These are phyloP conservation scores for Ramaria rubella DNA, from an alignment of 768 basidiomycete species.

Conservation along the genomic window DNA sequence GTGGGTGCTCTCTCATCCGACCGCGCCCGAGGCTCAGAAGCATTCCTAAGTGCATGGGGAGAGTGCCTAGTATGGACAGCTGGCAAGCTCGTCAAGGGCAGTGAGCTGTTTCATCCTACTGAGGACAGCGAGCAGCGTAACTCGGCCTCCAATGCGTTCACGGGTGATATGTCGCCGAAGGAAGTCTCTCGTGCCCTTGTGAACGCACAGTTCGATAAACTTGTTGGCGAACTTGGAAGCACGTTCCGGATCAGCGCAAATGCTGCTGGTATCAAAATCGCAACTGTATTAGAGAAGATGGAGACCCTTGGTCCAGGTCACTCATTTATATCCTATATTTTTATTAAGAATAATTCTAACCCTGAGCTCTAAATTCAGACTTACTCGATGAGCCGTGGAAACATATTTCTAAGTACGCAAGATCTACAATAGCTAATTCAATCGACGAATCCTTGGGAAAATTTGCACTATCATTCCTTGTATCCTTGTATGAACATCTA, in stretches of 20 bases:
- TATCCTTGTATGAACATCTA: not conserved
- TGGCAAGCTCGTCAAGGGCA: constrained; percentile 2
- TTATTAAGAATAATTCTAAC: not conserved
- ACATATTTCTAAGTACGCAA: not conserved
- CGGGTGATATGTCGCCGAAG: constrained; percentile 3
- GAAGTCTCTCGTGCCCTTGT: constrained; percentile 30
- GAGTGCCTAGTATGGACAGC: constrained; percentile 56
- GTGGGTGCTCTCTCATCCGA: constrained; percentile 40
- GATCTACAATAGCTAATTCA: not conserved
- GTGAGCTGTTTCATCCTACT: not conserved
- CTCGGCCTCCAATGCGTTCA: not conserved
- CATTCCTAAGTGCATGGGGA: constrained; percentile 61
- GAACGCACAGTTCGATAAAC: constrained; percentile 35
- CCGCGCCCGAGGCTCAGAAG: constrained; percentile 42
- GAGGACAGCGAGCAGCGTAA: not conserved
- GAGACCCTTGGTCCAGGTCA: constrained; percentile 23
- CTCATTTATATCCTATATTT: not conserved
- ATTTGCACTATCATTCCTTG: constrained; percentile 1
- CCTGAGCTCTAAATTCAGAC: constrained; percentile 15
- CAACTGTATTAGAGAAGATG: constrained; percentile 32
- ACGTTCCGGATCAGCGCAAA: constrained; percentile 42
- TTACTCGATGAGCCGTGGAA: constrained; percentile 41
- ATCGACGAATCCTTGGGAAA: not conserved
- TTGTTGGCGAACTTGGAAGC: constrained; percentile 43
- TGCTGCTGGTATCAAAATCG: constrained; percentile 38